A percentile compares a stretch with the other conserved stretches of the same genome.
Conservation (phyloP, 768 basidiomycete species). For the Mycena galericulata region DNA sequence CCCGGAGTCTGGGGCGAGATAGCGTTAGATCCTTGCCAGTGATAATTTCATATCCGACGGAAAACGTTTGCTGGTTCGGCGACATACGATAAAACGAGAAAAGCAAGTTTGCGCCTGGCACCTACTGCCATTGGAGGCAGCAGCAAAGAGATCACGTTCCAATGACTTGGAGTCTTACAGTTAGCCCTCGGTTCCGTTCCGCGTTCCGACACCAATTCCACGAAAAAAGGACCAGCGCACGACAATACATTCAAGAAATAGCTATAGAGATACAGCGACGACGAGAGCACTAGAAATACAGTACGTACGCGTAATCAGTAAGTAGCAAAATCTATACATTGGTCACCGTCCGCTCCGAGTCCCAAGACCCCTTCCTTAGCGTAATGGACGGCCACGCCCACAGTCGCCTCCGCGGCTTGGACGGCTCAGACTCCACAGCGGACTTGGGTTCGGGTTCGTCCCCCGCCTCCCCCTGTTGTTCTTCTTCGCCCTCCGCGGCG, state of each 20-base stretch:
- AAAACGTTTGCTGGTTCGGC: no score
- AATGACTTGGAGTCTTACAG: no score
- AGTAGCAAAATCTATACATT: background rate
- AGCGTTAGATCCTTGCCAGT: no score
- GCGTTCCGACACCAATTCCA: no score
- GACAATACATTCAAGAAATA: background rate
- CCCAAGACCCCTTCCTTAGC: conserved; percentile 1
- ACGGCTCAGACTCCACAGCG: background rate
- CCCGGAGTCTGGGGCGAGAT: no score
- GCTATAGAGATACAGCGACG: background rate
- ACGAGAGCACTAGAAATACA: conserved; percentile 4
- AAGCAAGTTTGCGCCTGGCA: no score
- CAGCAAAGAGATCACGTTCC: no score
- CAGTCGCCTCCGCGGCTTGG: background rate
- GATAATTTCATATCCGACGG: no score
- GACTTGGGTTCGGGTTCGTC: conserved; percentile 18
- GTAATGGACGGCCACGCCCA: background rate
- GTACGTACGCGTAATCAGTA: background rate
- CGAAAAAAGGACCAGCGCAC: background rate
- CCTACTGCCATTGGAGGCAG: no score
- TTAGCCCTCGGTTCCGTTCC: no score
- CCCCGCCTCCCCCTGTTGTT: conserved; percentile 53
- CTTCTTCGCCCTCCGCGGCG: background rate
- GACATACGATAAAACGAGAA: no score
- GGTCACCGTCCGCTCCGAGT: conserved; percentile 1